Base-by-base conservation (phyloP, 257 asterid genomes). In the Solanum piurae region DNA sequence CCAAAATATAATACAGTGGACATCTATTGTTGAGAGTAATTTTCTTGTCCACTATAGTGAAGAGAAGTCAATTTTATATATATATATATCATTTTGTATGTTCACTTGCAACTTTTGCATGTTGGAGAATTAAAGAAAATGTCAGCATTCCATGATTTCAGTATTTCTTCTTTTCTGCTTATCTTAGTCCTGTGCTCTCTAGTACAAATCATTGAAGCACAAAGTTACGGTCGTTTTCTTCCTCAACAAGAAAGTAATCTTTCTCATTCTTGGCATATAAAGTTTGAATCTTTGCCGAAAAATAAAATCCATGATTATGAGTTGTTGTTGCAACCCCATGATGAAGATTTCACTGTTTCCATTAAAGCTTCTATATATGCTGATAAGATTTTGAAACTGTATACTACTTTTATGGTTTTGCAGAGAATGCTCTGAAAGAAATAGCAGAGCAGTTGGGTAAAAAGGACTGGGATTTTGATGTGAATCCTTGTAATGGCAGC, bases 381-480 rank as follows among this genome's bases (percentile, higher is more conserved):
- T n/a, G 29, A 29, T 29, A 29, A 29, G 29, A 1, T 1, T 29
- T 29, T 29, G 1, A 29, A 20, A 20, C 25, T 25, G 49, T 64
- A 6, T 33, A 37, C 23, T 64, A 38, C 23, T 58, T 46, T 11
- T 38, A 72, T 36, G 66, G 12, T 84, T 13, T 75, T 66, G 62
- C 44, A 90, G 91, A 69, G 60, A 34, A n/a, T n/a, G 89, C 88
- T 79, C 66, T 90, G 3, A 12, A 13, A 52, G 80, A 86, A 82
- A 90, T 90, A n/a, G 91, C 55, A 18, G 68, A 75, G 3, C 84
- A 64, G 13, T 2, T 90, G 42, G 88, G 77, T 25, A 90, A 90
- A 88, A 79, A 5, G 6, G 83, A 88, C 31, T 90, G 91, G 91
- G 40, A 90, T 80, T 89, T 90, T 33, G 38, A 21, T 73, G 34